Conservation (phyloP, 805 yeast genomes). For the Candida succiphila region DNA sequence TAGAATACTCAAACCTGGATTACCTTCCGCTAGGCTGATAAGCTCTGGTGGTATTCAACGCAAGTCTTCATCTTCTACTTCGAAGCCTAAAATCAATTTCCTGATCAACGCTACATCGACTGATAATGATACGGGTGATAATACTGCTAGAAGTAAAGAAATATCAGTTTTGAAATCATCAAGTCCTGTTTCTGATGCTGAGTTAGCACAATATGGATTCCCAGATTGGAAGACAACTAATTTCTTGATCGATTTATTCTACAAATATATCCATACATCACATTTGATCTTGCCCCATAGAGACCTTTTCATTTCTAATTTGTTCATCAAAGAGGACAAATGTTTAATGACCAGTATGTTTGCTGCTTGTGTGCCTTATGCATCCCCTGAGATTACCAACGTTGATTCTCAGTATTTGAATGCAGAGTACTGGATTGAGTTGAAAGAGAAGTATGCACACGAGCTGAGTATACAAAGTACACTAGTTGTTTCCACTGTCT, state of each 20-base stretch:
- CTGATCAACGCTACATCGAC: not conserved
- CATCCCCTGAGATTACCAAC: conserved; percentile 15
- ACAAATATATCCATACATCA: conserved; percentile 29
- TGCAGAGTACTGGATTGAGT: conserved; percentile 27
- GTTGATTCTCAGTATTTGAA: conserved; percentile 16
- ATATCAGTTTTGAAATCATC: not conserved
- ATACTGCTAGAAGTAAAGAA: not conserved
- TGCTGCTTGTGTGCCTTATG: conserved; percentile 21
- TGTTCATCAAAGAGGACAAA: conserved; percentile 7
- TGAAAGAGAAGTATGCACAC: conserved; percentile 15
- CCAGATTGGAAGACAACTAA: conserved; percentile 26
- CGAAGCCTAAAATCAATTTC: too few species aligned
- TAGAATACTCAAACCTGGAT: too few species aligned
- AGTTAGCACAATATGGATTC: conserved; percentile 22
- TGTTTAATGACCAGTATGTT: conserved; percentile 22
- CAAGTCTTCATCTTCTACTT: conserved; percentile 1
- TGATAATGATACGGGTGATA: too few species aligned
- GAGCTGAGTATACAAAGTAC: conserved; percentile 11
- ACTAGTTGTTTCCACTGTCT: conserved; percentile 6
- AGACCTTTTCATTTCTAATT: conserved; percentile 17
- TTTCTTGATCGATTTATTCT: conserved; percentile 27
- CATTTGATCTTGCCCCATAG: conserved; percentile 27
- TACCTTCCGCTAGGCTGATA: too few species aligned
- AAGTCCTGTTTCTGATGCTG: conserved; percentile 16
- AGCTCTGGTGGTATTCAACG: too few species aligned